phyloP scores from a whole-genome alignment of 139 green algal genomes.

The Diplosphaera chodatii region DNA sequence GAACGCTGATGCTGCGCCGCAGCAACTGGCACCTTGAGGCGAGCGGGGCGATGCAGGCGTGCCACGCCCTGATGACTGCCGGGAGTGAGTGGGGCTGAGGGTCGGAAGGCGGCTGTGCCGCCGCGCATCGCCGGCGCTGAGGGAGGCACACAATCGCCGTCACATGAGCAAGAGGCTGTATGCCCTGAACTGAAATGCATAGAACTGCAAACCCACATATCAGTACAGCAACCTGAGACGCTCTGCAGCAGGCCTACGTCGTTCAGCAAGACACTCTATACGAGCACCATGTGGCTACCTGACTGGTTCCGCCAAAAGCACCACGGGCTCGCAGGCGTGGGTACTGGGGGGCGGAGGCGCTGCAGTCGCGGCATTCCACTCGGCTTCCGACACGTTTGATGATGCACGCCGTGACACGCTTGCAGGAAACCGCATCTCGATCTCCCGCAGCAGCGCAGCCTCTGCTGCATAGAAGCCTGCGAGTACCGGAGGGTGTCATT shows the following conservation, averaged over 20 bases:
- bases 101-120: not conserved
- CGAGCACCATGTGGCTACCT: too few species aligned
- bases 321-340: not conserved
- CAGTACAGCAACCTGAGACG: too few species aligned
- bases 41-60: not conserved
- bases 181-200: too few species aligned
- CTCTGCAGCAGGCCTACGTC: not conserved
- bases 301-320: slow-evolving; percentile 1
- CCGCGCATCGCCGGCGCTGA: not conserved
- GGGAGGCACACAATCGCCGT: too few species aligned
- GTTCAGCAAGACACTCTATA: too few species aligned
- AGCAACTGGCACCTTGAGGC: not conserved
- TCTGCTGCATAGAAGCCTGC: slow-evolving; percentile 49
- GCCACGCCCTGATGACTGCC: not conserved
- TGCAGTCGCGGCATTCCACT: not conserved
- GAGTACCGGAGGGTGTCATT: too few species aligned
- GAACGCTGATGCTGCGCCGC: too few species aligned
- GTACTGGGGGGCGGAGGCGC: not conserved
- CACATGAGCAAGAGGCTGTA: too few species aligned
- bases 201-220: too few species aligned
- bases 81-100: not conserved
- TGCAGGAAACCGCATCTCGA: slow-evolving; percentile 31
- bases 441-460: slow-evolving; percentile 34
- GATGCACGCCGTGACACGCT: not conserved
- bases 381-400: not conserved